Evolutionary conservation across 192 early-diverging fungal genomes (phyloP).

Genomic region (Coemansia sp.): DNA sequence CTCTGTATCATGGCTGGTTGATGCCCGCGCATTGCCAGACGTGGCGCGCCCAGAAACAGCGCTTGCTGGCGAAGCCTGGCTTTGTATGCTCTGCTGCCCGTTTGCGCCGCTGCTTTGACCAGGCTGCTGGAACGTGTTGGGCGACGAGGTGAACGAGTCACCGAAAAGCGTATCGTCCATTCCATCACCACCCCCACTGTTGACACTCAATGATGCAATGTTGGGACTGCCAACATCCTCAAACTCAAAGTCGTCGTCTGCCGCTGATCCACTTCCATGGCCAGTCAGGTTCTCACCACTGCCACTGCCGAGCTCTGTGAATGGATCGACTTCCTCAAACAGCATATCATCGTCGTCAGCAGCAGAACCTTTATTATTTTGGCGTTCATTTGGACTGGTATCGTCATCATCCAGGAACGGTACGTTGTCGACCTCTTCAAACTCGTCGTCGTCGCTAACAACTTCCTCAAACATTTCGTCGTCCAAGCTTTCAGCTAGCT

Average conservation of each 20-base stretch:
- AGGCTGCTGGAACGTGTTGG: slow-evolving; percentile 11
- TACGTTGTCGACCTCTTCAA: slow-evolving; percentile 44
- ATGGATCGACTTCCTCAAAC: slow-evolving; percentile 44
- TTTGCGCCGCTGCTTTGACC: not conserved
- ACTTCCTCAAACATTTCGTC: slow-evolving; percentile 27
- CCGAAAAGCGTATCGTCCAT: slow-evolving; percentile 40
- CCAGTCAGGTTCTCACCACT: not conserved
- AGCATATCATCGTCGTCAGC: slow-evolving; percentile 44
- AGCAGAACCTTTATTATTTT: slow-evolving; percentile 11
- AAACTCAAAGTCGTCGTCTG: slow-evolving; percentile 46
- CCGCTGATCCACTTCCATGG: slow-evolving; percentile 3
- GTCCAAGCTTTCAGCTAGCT: slow-evolving; percentile 24
- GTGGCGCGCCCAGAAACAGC: not conserved
- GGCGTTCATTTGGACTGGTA: not conserved
- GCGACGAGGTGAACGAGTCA: slow-evolving; percentile 22
- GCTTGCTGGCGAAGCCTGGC: slow-evolving; percentile 1
- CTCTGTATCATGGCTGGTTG: slow-evolving; percentile 9
- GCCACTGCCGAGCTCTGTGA: slow-evolving; percentile 13
- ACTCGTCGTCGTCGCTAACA: slow-evolving; percentile 49
- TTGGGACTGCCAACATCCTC: slow-evolving; percentile 39
- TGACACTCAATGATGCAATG: slow-evolving; percentile 6
- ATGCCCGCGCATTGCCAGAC: slow-evolving; percentile 7
- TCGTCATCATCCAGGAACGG: slow-evolving; percentile 22
- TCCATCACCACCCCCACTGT: slow-evolving; percentile 5
- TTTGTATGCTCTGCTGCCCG: not conserved